Evolutionary conservation across 345 rosid species (phyloP).

Genomic region (Syzygium aromaticum): DNA sequence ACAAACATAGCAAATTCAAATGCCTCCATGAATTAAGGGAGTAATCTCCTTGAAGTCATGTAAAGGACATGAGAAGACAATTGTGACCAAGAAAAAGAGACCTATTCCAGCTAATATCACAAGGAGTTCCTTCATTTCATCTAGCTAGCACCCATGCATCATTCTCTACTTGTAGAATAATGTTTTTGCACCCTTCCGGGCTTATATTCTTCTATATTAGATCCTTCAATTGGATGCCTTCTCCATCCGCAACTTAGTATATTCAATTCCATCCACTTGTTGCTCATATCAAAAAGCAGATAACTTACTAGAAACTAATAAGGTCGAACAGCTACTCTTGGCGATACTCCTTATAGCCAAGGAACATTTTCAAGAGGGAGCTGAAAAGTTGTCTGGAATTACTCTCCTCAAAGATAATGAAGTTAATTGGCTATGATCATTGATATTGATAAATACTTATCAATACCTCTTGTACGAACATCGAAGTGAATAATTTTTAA

Average conservation of each 20-base stretch:
- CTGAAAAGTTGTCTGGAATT: neutral
- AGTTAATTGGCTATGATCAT: neutral
- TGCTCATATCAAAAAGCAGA: neutral
- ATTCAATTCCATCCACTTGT: neutral
- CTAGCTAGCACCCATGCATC: neutral
- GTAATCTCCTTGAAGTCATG: neutral
- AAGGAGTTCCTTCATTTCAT: neutral
- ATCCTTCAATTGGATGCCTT: neutral
- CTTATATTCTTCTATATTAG: neutral
- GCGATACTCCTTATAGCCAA: neutral
- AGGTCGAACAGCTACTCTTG: neutral
- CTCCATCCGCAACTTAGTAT: neutral
- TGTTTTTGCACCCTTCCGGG: neutral
- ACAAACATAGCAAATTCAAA: neutral
- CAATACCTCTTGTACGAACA: neutral
- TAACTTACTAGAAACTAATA: neutral
- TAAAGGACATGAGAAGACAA: neutral
- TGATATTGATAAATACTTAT: neutral
- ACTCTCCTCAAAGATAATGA: neutral
- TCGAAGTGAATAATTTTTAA: neutral
- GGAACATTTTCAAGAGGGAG: neutral
- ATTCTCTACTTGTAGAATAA: neutral
- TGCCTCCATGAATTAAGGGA: neutral
- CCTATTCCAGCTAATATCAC: neutral
- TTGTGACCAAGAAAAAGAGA: neutral